Base-by-base conservation (phyloP, 192 early-diverging fungal genomes). In the Entophlyctis luteolus region DNA sequence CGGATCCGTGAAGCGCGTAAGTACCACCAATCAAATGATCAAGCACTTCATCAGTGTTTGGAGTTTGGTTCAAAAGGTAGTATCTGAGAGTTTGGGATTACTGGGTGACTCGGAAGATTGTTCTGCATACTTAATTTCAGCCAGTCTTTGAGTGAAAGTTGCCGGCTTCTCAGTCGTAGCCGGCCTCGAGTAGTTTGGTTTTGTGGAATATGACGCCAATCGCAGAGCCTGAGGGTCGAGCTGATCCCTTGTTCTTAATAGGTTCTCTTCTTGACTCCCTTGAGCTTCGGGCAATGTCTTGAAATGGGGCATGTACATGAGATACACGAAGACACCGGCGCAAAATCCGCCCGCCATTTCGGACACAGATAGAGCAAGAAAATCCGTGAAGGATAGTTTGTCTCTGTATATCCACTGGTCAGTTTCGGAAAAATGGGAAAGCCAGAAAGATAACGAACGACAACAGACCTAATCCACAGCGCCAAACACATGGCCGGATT, bases 291-390 rank as follows among this genome's bases (percentile, higher is more conserved):
- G 73, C 23, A 70, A 45, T 6, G 55, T 70, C 3, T 34, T 8
- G 53, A 70, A 74, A 57, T 74, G 73, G 0, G 73, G 73, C 50
- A 70, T 32, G 32, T 68, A 74, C 8, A 63, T n/a, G 29, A 70
- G 14, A 53, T 62, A 74, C 23, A 70, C 46, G n/a, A 71, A 46
- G 18, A 60, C 6, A n/a, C 60, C 39, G 0, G 32, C 73, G 29
- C 29, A 6, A 33, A 70, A 55, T n/a, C 48, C 73, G n/a, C 73
- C 73, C 6, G 53, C 49, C 10, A 74, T 62, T 52, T 69, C 59
- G 34, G 73, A 32, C 6, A 34, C 36, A 14, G 49, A 37, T 3
- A 74, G 62, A 20, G 65, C 73, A 14, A 70, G 32, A 32, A 74
- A 70, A 14, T 69, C 73, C 5, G 25, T 31, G 27, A 29, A 37